A percentile compares a stretch with the other conserved stretches of the same genome.
These are phyloP conservation scores for Russula brevipes DNA, from an alignment of 768 basidiomycete genomes.

Conservation along the genomic window DNA sequence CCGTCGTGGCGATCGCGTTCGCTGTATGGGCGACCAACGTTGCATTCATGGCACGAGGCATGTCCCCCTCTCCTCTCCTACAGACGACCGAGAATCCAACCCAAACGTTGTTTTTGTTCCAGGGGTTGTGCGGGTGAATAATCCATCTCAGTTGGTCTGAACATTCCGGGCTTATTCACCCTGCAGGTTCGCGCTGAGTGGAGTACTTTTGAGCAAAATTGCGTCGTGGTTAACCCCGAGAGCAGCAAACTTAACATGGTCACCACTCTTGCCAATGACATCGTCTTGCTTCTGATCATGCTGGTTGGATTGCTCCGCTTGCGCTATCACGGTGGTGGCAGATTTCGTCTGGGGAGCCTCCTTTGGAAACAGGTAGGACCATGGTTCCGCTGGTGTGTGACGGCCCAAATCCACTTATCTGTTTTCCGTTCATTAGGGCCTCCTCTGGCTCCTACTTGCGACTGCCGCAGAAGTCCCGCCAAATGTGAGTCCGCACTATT, in stretches of 20 bases:
- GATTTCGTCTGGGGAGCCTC: neutral
- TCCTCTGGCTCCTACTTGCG: constrained; percentile 8
- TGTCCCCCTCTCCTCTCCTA: neutral
- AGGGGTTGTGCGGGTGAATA: constrained; percentile 1
- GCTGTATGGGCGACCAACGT: neutral
- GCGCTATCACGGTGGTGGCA: neutral
- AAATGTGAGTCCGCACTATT: too few species aligned
- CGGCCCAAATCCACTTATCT: too few species aligned
- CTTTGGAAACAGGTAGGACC: constrained; percentile 10
- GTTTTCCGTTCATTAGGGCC: neutral
- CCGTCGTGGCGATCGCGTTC: neutral
- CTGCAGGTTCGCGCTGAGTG: neutral
- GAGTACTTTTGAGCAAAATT: neutral
- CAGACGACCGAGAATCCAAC: too few species aligned
- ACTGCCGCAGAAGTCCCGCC: neutral
- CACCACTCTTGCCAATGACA: neutral
- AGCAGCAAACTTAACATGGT: neutral
- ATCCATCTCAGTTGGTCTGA: neutral
- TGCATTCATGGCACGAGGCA: neutral
- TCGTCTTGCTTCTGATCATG: constrained; percentile 5
- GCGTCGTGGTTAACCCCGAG: neutral
- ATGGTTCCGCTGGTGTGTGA: neutral
- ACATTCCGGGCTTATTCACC: neutral
- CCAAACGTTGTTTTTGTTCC: neutral
- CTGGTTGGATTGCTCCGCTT: constrained; percentile 8